Percentiles rank a stretch among this genome's conserved stretches.
Evolutionary conservation across 176 grass and related monocot species (phyloP).

Genomic region (Tillandsia fasciculata): DNA sequence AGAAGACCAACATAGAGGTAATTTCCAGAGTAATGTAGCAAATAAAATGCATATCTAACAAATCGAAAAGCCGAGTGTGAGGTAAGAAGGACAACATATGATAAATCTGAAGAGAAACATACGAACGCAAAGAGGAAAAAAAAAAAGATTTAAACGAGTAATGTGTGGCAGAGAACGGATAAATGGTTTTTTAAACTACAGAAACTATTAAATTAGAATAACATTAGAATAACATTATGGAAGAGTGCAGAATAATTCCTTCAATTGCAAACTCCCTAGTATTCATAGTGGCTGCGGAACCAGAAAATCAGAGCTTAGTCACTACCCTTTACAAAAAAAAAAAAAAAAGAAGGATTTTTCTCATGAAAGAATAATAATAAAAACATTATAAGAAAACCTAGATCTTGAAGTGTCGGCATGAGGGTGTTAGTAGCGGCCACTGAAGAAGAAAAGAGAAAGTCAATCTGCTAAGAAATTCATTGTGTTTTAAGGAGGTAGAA

Average conservation of each 20-base stretch:
- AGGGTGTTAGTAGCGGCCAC: too few relatives aligned
- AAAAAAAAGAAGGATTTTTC: too few relatives aligned
- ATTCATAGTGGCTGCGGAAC: not conserved
- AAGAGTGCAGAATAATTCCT: not conserved
- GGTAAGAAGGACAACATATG: not conserved
- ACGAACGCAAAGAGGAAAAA: not conserved
- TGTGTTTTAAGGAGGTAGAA: too few relatives aligned
- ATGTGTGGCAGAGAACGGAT: not conserved
- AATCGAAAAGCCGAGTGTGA: not conserved
- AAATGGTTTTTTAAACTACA: not conserved
- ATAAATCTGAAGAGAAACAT: not conserved
- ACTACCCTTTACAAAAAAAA: too few relatives aligned
- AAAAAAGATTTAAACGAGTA: too few relatives aligned
- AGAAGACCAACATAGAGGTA: conserved; percentile 1
- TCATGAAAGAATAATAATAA: too few relatives aligned
- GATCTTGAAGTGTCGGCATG: too few relatives aligned
- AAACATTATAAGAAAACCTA: too few relatives aligned
- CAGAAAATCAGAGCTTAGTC: too few relatives aligned
- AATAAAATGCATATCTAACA: not conserved
- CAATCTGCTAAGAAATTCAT: too few relatives aligned
- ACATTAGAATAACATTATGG: not conserved
- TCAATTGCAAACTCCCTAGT: not conserved
- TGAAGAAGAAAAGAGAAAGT: too few relatives aligned
- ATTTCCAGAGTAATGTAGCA: conserved; percentile 7
- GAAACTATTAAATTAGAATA: not conserved